Conservation (phyloP, 2,329 filamentous ascomycete genomes). For the Phialocephala sp. region DNA sequence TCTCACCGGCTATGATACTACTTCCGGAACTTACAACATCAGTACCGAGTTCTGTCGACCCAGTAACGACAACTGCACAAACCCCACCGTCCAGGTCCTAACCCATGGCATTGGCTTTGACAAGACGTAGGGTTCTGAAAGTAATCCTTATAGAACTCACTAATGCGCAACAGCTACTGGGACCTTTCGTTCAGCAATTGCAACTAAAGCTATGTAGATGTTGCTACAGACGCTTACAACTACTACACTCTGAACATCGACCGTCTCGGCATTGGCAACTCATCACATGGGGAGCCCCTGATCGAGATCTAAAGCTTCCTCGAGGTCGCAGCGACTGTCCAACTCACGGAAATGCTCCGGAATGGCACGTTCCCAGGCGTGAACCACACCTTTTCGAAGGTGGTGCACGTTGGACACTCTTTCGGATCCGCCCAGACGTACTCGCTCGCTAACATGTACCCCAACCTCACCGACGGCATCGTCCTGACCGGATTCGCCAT, state of each 20-base stretch:
- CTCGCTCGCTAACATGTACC: constrained; percentile 57
- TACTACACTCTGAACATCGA: constrained; percentile 67
- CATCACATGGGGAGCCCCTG: constrained; percentile 62
- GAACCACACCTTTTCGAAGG: constrained; percentile 46
- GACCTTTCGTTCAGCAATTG: constrained; percentile 60
- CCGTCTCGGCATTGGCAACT: constrained; percentile 64
- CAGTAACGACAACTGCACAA: constrained; percentile 46
- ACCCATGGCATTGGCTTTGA: constrained; percentile 62
- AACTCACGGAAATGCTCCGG: constrained; percentile 57
- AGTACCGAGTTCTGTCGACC: constrained; percentile 67
- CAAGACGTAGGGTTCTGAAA: constrained; percentile 46
- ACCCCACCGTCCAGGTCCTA: constrained; percentile 51
- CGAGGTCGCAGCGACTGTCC: constrained; percentile 62
- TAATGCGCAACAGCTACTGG: constrained; percentile 57
- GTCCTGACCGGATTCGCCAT: constrained; percentile 65
- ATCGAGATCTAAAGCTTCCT: constrained; percentile 63
- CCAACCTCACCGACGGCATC: constrained; percentile 60
- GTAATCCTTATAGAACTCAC: neutral
- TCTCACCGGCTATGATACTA: constrained; percentile 54
- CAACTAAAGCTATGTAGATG: constrained; percentile 67
- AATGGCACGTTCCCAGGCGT: constrained; percentile 51
- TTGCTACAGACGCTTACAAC: constrained; percentile 57
- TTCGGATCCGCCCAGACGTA: constrained; percentile 66
- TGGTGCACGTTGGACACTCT: constrained; percentile 67
- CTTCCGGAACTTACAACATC: constrained; percentile 61